Conservation (phyloP, 257 asterid genomes). For the Nicotiana knightiana region DNA sequence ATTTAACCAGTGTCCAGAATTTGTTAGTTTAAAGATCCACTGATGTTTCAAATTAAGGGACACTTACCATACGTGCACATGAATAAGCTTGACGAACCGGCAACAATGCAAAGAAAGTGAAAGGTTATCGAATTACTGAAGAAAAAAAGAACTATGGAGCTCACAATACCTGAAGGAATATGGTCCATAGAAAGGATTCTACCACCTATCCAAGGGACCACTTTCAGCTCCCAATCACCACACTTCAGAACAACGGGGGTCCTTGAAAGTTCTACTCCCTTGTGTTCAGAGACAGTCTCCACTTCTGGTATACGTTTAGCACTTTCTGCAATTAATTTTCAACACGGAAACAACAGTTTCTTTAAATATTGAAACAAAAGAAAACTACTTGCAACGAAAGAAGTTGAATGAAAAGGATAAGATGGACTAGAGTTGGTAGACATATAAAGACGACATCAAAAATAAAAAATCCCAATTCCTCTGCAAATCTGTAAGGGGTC, state of each 20-base stretch:
- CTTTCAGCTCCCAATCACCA: conserved; percentile 82
- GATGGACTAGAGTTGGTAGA: background rate
- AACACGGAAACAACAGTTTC: background rate
- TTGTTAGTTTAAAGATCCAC: background rate
- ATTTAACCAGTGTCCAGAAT: background rate
- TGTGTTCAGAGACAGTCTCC: conserved; percentile 52
- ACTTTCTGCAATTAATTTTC: conserved; percentile 43
- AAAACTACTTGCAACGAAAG: background rate
- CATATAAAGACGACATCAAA: background rate
- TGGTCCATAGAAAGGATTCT: conserved; percentile 92
- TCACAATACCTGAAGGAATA: conserved; percentile 67
- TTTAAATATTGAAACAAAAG: background rate
- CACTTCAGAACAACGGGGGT: conserved; percentile 71
- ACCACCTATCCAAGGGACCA: conserved; percentile 97
- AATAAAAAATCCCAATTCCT: background rate
- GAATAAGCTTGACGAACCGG: background rate
- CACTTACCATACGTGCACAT: no score
- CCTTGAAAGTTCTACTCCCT: conserved; percentile 65
- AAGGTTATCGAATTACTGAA: background rate
- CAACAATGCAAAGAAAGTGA: background rate
- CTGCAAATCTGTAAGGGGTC: background rate
- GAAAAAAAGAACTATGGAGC: background rate
- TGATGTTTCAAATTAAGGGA: background rate
- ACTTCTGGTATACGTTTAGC: conserved; percentile 61
- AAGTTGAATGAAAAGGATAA: background rate